These are phyloP conservation scores for Nakazawaea populi DNA, from an alignment of 805 yeast genomes.

Conservation along the genomic window DNA sequence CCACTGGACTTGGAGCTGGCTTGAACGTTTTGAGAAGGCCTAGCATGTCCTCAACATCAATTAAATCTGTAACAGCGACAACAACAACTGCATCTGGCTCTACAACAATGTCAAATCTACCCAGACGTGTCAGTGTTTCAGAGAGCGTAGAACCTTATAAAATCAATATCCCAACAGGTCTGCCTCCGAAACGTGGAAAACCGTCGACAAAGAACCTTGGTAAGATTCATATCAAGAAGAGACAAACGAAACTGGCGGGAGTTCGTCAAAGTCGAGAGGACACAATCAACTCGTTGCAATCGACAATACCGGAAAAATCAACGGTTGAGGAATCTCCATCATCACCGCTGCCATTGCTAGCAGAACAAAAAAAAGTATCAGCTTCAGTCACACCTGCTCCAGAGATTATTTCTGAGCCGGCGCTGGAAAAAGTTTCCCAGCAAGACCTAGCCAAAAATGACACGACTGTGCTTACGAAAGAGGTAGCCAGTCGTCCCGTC, in stretches of 20 bases:
- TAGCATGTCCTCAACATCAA: slow-evolving; percentile 4
- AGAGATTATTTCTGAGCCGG: too few species aligned
- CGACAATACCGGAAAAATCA: neutral
- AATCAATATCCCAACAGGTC: slow-evolving; percentile 10
- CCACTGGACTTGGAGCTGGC: slow-evolving; percentile 12
- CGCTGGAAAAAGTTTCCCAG: too few species aligned
- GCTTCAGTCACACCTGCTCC: too few species aligned
- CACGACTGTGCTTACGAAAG: too few species aligned
- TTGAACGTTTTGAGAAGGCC: slow-evolving; percentile 9
- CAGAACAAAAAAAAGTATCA: too few species aligned
- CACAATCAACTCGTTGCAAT: too few species aligned
- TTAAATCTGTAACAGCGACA: too few species aligned
- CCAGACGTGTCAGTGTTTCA: slow-evolving; percentile 1
- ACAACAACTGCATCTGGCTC: too few species aligned
- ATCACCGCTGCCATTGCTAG: too few species aligned
- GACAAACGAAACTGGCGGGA: neutral
- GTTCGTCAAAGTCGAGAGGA: too few species aligned
- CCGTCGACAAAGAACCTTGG: neutral
- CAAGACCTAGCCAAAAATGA: too few species aligned
- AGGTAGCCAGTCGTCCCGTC: too few species aligned
- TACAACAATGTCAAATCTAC: neutral
- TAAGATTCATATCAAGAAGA: neutral
- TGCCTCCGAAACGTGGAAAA: neutral
- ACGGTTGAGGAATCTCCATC: neutral
- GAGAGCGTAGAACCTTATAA: slow-evolving; percentile 7